Evolutionary conservation across 768 basidiomycete genomes (phyloP), one percentile per base, ranked within the genome.

Genomic region (Suillus paluster): DNA sequence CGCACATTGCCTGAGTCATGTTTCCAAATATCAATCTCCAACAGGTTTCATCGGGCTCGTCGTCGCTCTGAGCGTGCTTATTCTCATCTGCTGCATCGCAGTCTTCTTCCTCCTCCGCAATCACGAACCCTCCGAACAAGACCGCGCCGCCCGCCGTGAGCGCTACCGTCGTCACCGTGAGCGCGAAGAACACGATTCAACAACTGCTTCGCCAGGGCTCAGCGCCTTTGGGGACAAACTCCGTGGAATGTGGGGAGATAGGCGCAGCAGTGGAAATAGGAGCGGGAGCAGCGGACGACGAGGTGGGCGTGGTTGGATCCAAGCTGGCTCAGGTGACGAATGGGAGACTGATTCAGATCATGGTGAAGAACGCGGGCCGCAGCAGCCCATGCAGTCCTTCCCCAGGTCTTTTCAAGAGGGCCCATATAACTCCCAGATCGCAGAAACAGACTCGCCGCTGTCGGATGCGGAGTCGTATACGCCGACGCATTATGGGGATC

Each of bases 11-110:
- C 41, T 17, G 19, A 23, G 34, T 55, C 34, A 56, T 33, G n/a
- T 58, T n/a, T 44, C 38, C 23, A 19, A 19, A 60, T 42, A 60
- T 58, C 33, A 27, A 44, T 27, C 65, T 42, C 63, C 59, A 54
- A 58, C 64, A 83, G 88, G 81, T 12, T 91, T 91, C 75, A 82
- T 90, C 65, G 85, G 75, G 4, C 74, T 91, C 42, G 78, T 91
- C 44, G 82, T 89, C 41, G 71, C 77, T 49, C 80, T 91, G 45
- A 76, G 78, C 60, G 64, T 83, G 60, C 75, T 91, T 58, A 83
- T 90, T 70, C 64, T 87, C 61, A 68, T 78, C 34, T 81, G 83
- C 54, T 85, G 81, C 69, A 72, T 77, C 17, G 87, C 81, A 39
- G 82, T 87, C 42, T 81, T 83, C 70, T 80, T 83, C 66, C 82